Conservation (phyloP, 2,329 filamentous ascomycete species). For the Paracamarosporium sp. region DNA sequence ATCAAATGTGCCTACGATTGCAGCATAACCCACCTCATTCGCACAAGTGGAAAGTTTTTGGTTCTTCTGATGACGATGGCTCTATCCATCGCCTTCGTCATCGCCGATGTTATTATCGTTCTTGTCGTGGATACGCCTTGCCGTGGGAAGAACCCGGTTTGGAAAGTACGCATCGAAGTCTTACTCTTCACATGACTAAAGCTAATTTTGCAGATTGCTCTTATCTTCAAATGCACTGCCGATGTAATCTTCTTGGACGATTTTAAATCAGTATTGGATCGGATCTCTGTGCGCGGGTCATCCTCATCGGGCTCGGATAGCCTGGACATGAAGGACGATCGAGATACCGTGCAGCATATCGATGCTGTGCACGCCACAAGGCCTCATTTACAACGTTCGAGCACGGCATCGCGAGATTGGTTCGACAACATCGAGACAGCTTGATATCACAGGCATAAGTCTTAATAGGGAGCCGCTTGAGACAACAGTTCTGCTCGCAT, state of each 20-base stretch:
- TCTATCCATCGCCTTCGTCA: constrained; percentile 37
- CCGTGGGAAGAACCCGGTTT: constrained; percentile 43
- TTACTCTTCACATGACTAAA: no score
- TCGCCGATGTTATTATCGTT: constrained; percentile 37
- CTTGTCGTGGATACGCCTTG: constrained; percentile 28
- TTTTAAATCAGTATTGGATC: constrained; percentile 44
- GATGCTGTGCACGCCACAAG: neutral
- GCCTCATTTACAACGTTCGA: neutral
- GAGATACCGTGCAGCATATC: neutral
- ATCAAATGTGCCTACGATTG: constrained; percentile 44
- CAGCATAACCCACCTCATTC: constrained; percentile 29
- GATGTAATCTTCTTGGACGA: constrained; percentile 46
- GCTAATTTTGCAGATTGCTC: constrained; percentile 27
- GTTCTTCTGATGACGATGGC: constrained; percentile 43
- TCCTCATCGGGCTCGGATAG: constrained; percentile 18
- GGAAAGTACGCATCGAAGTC: constrained; percentile 14
- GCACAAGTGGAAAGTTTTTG: constrained; percentile 38
- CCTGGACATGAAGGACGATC: neutral
- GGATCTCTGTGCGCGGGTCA: constrained; percentile 35
- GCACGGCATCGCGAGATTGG: neutral
- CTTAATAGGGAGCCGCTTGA: no score
- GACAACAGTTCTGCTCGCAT: no score
- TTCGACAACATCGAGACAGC: neutral
- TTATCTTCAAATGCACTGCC: constrained; percentile 45
- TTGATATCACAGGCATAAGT: neutral